Percentiles rank a stretch among this genome's conserved stretches.
These are phyloP conservation scores for Salmacisia buchloeana DNA, from an alignment of 1,284 basidiomycete genomes.

Conservation along the genomic window DNA sequence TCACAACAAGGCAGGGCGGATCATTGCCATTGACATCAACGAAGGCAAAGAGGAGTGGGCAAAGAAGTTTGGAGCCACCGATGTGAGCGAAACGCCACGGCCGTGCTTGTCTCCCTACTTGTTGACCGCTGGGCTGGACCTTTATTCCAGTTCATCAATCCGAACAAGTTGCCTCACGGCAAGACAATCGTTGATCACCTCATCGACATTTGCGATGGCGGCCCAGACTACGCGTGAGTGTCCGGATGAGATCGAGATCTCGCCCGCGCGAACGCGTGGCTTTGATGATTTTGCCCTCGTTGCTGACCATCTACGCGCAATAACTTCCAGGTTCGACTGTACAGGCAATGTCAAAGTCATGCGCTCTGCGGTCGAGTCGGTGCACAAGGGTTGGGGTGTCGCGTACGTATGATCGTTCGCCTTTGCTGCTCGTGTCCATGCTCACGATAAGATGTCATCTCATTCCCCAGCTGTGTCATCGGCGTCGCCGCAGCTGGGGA, in stretches of 20 bases:
- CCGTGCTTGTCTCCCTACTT: too few relatives aligned
- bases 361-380: slow-evolving; percentile 89
- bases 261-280: too few relatives aligned
- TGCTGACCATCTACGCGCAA: too few relatives aligned
- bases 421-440: too few relatives aligned
- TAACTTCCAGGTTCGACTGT: slow-evolving; percentile 65
- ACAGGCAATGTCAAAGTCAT: slow-evolving; percentile 95
- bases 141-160: slow-evolving; percentile 70
- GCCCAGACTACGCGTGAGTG: slow-evolving; percentile 91
- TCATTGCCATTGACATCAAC: slow-evolving; percentile 92
- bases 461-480: too few relatives aligned
- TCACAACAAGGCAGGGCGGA: slow-evolving; percentile 71
- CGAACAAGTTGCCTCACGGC: slow-evolving; percentile 63
- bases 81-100: too few relatives aligned
- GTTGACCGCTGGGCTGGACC: too few relatives aligned
- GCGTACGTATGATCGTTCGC: neutral
- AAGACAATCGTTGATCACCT: slow-evolving; percentile 75
- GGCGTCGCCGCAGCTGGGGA: slow-evolving; percentile 75
- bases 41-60: slow-evolving; percentile 74
- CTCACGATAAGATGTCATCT: too few relatives aligned
- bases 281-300: too few relatives aligned
- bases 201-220: slow-evolving; percentile 89
- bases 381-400: slow-evolving; percentile 65
- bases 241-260: too few relatives aligned
- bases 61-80: slow-evolving; percentile 89